Evolutionary conservation across 768 basidiomycete species (phyloP).

Genomic region (Kwoniella botswanensis): DNA sequence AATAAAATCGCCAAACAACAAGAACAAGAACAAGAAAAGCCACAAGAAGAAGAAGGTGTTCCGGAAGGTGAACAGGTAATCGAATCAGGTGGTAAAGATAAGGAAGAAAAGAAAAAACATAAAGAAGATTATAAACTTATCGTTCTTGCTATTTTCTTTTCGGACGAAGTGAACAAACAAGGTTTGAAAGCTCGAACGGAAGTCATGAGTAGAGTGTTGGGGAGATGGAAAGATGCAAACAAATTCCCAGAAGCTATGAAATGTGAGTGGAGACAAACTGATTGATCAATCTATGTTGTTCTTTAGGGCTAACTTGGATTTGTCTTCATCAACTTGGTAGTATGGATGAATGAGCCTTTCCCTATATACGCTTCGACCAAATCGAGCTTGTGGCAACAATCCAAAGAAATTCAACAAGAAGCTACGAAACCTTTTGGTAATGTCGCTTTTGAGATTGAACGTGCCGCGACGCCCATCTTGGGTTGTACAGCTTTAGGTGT

Average conservation of each 20-base stretch:
- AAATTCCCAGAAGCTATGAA: slow-evolving; percentile 56
- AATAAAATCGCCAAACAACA: neutral
- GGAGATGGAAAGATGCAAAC: slow-evolving; percentile 53
- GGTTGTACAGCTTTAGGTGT: slow-evolving; percentile 89
- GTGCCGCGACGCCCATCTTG: slow-evolving; percentile 83
- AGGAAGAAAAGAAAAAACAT: slow-evolving; percentile 4
- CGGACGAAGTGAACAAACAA: slow-evolving; percentile 37
- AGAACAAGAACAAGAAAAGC: neutral
- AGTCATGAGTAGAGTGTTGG: slow-evolving; percentile 32
- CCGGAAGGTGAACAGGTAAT: neutral
- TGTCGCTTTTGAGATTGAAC: slow-evolving; percentile 76
- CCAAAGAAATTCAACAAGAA: neutral
- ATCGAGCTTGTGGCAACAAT: slow-evolving; percentile 20
- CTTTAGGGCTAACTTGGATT: neutral
- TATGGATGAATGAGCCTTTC: slow-evolving; percentile 88
- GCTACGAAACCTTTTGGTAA: slow-evolving; percentile 65
- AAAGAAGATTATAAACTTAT: slow-evolving; percentile 5
- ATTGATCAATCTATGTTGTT: neutral
- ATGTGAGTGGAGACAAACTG: slow-evolving; percentile 38
- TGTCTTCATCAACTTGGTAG: slow-evolving; percentile 43
- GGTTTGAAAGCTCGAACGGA: slow-evolving; percentile 20
- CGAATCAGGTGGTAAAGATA: neutral
- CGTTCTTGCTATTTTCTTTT: slow-evolving; percentile 36
- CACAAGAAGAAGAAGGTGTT: neutral
- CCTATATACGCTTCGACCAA: slow-evolving; percentile 57